Conservation (phyloP, 192 early-diverging fungal genomes). For the Coemansia sp. region DNA sequence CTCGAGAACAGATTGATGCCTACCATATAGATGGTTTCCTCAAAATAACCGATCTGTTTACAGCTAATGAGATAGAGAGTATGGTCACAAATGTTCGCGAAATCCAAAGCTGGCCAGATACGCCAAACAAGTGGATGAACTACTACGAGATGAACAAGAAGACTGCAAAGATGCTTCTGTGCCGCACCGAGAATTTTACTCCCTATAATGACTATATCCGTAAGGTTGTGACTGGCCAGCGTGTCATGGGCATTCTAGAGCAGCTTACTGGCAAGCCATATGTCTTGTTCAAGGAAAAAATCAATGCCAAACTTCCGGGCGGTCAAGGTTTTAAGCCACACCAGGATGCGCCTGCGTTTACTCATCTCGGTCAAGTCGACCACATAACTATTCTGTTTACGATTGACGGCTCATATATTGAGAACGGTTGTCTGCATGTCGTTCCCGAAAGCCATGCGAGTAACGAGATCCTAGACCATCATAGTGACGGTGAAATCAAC, state of each 20-base stretch:
- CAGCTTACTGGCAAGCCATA: slow-evolving; percentile 56
- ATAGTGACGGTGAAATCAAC: slow-evolving; percentile 47
- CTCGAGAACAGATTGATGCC: slow-evolving; percentile 47
- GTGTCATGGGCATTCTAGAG: slow-evolving; percentile 49
- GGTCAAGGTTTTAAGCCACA: slow-evolving; percentile 61
- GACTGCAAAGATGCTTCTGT: slow-evolving; percentile 52
- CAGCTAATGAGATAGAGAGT: slow-evolving; percentile 47
- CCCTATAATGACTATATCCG: slow-evolving; percentile 54
- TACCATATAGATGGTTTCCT: slow-evolving; percentile 56
- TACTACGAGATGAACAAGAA: slow-evolving; percentile 58
- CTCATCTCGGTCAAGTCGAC: slow-evolving; percentile 55
- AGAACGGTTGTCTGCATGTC: slow-evolving; percentile 59
- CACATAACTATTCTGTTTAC: slow-evolving; percentile 61
- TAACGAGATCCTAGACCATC: slow-evolving; percentile 42
- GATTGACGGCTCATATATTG: slow-evolving; percentile 54
- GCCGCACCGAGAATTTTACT: slow-evolving; percentile 63
- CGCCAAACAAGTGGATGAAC: slow-evolving; percentile 63
- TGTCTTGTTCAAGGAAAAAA: slow-evolving; percentile 63
- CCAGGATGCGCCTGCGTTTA: slow-evolving; percentile 63
- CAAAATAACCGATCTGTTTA: slow-evolving; percentile 56
- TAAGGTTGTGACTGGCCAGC: slow-evolving; percentile 48
- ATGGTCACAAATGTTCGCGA: slow-evolving; percentile 49
- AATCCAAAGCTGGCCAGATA: slow-evolving; percentile 54
- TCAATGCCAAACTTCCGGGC: slow-evolving; percentile 61
- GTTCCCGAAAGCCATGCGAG: slow-evolving; percentile 55